These are phyloP conservation scores for Kwoniella dendrophila DNA, from an alignment of 768 basidiomycete species.

Conservation along the genomic window DNA sequence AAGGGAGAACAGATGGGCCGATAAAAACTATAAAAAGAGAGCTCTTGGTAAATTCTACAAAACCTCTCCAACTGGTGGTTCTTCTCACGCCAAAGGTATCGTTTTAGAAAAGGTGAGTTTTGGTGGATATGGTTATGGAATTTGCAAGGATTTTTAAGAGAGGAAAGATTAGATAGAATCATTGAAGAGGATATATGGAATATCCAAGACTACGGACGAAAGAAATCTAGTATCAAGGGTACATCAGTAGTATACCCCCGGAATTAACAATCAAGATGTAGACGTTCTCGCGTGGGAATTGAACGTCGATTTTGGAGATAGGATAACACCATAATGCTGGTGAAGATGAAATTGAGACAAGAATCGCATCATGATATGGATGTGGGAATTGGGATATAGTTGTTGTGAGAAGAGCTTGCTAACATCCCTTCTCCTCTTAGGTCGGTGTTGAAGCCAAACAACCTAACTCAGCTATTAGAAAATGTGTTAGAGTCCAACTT, in stretches of 20 bases:
- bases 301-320: too few species aligned
- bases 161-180: too few species aligned
- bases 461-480: constrained; percentile 99
- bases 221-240: too few species aligned
- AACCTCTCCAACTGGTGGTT: constrained; percentile 98
- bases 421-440: constrained; percentile 32
- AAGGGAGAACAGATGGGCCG: constrained; percentile 98
- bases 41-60: constrained; percentile 99
- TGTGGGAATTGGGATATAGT: neutral
- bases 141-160: neutral
- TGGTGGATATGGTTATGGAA: neutral
- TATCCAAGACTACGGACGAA: too few species aligned
- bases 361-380: neutral
- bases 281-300: too few species aligned
- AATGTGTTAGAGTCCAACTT: constrained; percentile 99
- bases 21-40: constrained; percentile 98
- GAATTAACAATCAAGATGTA: too few species aligned
- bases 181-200: too few species aligned
- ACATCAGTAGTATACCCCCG: too few species aligned
- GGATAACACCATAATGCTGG: too few species aligned
- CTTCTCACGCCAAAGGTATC: constrained; percentile 99
- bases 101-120: constrained; percentile 83
- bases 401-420: neutral
- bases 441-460: constrained; percentile 99
- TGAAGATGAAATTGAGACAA: too few species aligned